Evolutionary conservation across 805 yeast genomes (phyloP).

Genomic region (Cyberlindnera xylosilytica): DNA sequence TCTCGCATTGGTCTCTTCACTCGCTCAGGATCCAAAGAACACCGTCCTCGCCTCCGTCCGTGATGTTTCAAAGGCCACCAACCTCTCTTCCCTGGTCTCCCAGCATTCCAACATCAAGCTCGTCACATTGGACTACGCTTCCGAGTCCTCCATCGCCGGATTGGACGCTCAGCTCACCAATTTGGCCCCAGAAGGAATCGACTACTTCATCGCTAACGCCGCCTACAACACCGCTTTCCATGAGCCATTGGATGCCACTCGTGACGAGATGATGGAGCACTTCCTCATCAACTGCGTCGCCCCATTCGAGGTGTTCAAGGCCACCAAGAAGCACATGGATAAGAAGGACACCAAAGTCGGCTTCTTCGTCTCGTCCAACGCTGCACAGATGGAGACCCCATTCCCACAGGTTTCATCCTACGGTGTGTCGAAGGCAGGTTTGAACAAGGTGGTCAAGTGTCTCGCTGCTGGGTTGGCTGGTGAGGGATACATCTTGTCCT

Average conservation of each 20-base stretch:
- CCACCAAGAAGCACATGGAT: neutral
- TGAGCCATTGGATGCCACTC: neutral
- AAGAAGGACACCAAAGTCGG: neutral
- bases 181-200: neutral
- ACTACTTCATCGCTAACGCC: neutral
- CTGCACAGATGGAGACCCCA: neutral
- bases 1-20: no score
- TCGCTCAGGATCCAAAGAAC: neutral
- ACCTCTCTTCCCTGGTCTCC: neutral
- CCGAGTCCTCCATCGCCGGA: neutral
- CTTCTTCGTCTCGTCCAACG: neutral
- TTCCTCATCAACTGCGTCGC: neutral
- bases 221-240: neutral
- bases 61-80: neutral
- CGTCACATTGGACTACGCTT: neutral
- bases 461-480: slow-evolving; percentile 25
- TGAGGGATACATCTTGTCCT: slow-evolving; percentile 28
- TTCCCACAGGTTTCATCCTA: neutral
- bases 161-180: neutral
- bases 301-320: neutral
- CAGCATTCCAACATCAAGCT: neutral
- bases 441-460: neutral
- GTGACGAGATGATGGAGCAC: neutral
- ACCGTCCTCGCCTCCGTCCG: neutral
- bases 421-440: neutral